Evolutionary conservation across 345 rosid species (phyloP).

Genomic region (Iberis pinnata): DNA sequence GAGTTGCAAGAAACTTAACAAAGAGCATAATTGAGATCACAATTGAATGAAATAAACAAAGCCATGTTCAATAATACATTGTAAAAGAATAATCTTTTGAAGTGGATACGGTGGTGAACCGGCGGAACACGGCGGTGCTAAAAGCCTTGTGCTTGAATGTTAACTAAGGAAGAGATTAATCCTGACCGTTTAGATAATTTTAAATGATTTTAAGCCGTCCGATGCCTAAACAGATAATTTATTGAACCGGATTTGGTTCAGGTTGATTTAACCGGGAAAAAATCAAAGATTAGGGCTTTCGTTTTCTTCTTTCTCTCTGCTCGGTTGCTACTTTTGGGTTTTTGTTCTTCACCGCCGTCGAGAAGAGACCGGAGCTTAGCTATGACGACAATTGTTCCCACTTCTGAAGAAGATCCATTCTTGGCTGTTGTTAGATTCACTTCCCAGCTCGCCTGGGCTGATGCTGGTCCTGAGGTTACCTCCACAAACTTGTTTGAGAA

Average conservation of each 20-base stretch:
- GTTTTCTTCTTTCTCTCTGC: constrained; percentile 8
- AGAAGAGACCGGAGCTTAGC: constrained; percentile 13
- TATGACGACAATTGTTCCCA: constrained; percentile 87
- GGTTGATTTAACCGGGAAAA: constrained; percentile 12
- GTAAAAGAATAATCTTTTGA: background rate
- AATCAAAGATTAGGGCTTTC: constrained; percentile 20
- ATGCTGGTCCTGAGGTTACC: constrained; percentile 93
- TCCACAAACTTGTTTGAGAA: background rate
- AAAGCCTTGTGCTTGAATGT: constrained; percentile 9
- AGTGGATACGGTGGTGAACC: constrained; percentile 24
- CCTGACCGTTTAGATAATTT: constrained; percentile 21
- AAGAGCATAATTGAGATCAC: no score
- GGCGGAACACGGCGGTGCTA: constrained; percentile 19
- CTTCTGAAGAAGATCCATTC: constrained; percentile 88
- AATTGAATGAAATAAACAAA: no score
- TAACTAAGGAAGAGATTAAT: constrained; percentile 3
- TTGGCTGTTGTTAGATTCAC: constrained; percentile 89
- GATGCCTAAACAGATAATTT: constrained; percentile 1
- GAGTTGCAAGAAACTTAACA: background rate
- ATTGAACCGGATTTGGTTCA: background rate
- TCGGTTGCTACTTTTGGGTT: constrained; percentile 30
- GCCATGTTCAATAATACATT: no score
- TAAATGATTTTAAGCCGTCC: constrained; percentile 21
- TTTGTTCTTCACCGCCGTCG: constrained; percentile 21
- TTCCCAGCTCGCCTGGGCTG: constrained; percentile 92